Conservation (phyloP, 2,329 filamentous ascomycete species). For the Aspergillus sp. region DNA sequence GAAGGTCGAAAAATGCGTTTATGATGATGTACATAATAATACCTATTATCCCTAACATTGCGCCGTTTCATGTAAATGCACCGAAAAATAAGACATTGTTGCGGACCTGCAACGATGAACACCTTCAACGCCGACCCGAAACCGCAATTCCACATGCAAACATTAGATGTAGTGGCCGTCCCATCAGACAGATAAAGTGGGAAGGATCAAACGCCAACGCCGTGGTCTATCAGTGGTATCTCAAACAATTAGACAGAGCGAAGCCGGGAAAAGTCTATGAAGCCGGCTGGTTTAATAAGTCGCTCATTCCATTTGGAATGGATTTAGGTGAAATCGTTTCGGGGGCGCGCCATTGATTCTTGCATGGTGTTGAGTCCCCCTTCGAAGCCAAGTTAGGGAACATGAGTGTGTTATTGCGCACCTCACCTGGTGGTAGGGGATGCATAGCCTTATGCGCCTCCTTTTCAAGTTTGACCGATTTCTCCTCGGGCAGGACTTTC, state of each 20-base stretch:
- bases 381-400: constrained; percentile 27
- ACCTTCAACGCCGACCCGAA: constrained; percentile 2
- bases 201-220: constrained; percentile 15
- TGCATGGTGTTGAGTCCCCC: constrained; percentile 14
- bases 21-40: constrained; percentile 17
- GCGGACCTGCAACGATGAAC: not conserved
- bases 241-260: constrained; percentile 17
- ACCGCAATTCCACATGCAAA: not conserved
- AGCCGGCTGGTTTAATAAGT: constrained; percentile 18
- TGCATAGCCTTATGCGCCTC: constrained; percentile 35
- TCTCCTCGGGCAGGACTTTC: constrained; percentile 21
- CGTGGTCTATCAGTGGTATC: constrained; percentile 40
- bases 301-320: constrained; percentile 25
- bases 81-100: not conserved
- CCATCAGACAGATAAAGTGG: constrained; percentile 1
- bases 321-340: constrained; percentile 26
- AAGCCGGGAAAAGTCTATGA: constrained; percentile 10
- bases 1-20: not conserved
- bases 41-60: not conserved
- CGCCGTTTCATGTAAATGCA: constrained; percentile 2
- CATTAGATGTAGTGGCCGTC: not conserved
- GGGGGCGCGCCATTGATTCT: constrained; percentile 14
- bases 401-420: constrained; percentile 38
- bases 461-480: constrained; percentile 27
- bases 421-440: constrained; percentile 33